Base-by-base conservation (phyloP, 305 asterid species). In the Fraxinus sp. region DNA sequence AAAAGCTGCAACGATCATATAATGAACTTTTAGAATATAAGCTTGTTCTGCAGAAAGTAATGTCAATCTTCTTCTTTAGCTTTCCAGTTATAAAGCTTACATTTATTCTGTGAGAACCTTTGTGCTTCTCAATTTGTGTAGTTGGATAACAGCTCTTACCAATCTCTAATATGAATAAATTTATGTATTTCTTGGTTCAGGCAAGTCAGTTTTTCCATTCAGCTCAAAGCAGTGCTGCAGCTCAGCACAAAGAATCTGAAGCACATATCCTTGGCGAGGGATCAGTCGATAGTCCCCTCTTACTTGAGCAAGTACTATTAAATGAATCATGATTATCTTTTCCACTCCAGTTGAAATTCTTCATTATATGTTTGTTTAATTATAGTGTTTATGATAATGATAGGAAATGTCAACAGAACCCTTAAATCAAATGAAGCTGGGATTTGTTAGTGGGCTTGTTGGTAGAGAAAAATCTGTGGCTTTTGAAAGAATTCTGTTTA, bases 401-500 rank as follows among this genome's bases (percentile, higher is more conserved):
- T 74, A 91, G 94, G 91, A 90, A 82, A 86, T 88, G 86, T 82
- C 86, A 37, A 79, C 79, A 55, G 92, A 91, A 49, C 84, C 89
- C 62, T 84, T 89, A n/a, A 89, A 85, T 66, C 94, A 89, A 84
- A 85, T 91, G 83, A 91, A 86, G 87, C 86, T 89, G 78, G 91
- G 91, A 72, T 89, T 74, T 80, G 87, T 91, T 74, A 87, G 90
- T 87, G 92, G 94, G 57, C 89, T 91, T 81, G 89, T 91, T 77
- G 78, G 86, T 72, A 89, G 92, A 86, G 92, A 89, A 79, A 89
- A 87, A 80, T 88, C 91, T 20, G 20, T 81, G 82, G 84, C 89
- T 62, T 89, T 91, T 86, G 95, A 91, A 82, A 89, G 93, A 84
- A 85, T 89, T 81, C 74, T 91, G 79, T 91, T 91, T 71, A 92